Evolutionary conservation across 192 early-diverging fungal genomes (phyloP).

Genomic region (Cladochytrium replicatum): DNA sequence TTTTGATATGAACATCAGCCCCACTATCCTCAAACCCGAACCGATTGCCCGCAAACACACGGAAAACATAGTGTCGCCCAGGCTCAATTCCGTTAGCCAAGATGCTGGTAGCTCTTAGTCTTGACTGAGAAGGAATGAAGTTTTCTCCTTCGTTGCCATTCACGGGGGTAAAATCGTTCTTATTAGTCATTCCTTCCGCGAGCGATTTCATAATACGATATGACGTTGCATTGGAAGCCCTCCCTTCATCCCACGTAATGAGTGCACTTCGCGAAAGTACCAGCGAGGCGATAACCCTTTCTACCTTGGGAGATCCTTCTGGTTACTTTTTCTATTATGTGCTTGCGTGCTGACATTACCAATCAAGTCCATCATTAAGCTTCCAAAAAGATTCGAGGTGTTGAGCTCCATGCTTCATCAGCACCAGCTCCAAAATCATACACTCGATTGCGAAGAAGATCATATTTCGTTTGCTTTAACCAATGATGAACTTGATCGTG

Average conservation of each 20-base stretch:
- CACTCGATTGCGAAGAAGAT: slow-evolving; percentile 14
- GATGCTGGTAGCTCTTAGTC: slow-evolving; percentile 7
- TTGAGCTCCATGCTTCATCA: slow-evolving; percentile 15
- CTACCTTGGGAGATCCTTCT: too few relatives aligned
- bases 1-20: slow-evolving; percentile 1
- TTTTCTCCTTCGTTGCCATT: slow-evolving; percentile 26
- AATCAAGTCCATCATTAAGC: slow-evolving; percentile 19
- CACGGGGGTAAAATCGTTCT: slow-evolving; percentile 13
- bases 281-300: too few relatives aligned
- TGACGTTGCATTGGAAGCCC: too few relatives aligned
- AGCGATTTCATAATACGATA: too few relatives aligned
- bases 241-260: too few relatives aligned
- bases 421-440: slow-evolving; percentile 18
- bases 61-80: slow-evolving; percentile 10
- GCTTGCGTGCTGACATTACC: too few relatives aligned
- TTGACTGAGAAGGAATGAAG: slow-evolving; percentile 13
- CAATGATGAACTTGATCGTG: slow-evolving; percentile 26
- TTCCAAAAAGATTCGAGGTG: slow-evolving; percentile 15
- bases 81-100: slow-evolving; percentile 13
- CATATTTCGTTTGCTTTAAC: slow-evolving; percentile 21
- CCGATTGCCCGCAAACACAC: slow-evolving; percentile 21
- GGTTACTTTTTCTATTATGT: too few relatives aligned
- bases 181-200: too few relatives aligned
- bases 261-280: too few relatives aligned
- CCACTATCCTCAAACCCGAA: slow-evolving; percentile 13